These are phyloP conservation scores for Phialophora expanda DNA, from an alignment of 2,329 filamentous ascomycete species.

Conservation along the genomic window DNA sequence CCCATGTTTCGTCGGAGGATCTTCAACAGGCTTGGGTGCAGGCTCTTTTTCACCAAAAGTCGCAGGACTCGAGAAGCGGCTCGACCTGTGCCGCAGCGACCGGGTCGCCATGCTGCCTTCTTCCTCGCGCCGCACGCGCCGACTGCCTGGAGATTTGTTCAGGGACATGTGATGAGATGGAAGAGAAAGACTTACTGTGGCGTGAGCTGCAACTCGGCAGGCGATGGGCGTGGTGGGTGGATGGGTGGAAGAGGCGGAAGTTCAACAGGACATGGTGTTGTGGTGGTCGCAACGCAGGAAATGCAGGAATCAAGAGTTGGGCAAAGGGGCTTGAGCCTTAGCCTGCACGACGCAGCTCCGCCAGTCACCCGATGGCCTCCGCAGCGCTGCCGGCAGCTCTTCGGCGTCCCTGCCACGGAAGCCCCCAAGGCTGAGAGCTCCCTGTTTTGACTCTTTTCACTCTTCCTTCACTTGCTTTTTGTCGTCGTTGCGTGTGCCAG, in stretches of 20 bases:
- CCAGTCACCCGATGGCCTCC: slow-evolving; percentile 21
- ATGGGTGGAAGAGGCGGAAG: slow-evolving; percentile 21
- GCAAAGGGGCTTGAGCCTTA: slow-evolving; percentile 29
- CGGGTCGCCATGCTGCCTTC: slow-evolving; percentile 37
- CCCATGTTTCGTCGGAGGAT: slow-evolving; percentile 31
- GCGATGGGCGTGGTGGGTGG: slow-evolving; percentile 22
- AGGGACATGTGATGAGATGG: slow-evolving; percentile 28
- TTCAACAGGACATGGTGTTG: slow-evolving; percentile 18
- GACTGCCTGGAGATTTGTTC: slow-evolving; percentile 33
- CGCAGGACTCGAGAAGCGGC: slow-evolving; percentile 39
- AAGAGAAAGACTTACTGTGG: slow-evolving; percentile 32
- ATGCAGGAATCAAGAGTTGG: slow-evolving; percentile 22
- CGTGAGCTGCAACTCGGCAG: slow-evolving; percentile 30
- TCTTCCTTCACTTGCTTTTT: slow-evolving; percentile 3
- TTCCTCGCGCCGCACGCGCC: slow-evolving; percentile 35
- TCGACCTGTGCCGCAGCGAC: slow-evolving; percentile 39
- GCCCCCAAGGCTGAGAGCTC: slow-evolving; percentile 31
- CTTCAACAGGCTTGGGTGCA: slow-evolving; percentile 33
- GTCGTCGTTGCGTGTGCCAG: not conserved
- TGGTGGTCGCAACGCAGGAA: slow-evolving; percentile 28
- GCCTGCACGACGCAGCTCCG: not conserved
- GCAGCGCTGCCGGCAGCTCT: slow-evolving; percentile 8
- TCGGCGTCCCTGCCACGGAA: slow-evolving; percentile 10
- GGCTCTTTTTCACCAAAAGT: slow-evolving; percentile 35
- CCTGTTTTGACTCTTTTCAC: slow-evolving; percentile 8